These are phyloP conservation scores for Acanthochlamys bracteata DNA, from an alignment of 106 monocot genomes.

Conservation along the genomic window DNA sequence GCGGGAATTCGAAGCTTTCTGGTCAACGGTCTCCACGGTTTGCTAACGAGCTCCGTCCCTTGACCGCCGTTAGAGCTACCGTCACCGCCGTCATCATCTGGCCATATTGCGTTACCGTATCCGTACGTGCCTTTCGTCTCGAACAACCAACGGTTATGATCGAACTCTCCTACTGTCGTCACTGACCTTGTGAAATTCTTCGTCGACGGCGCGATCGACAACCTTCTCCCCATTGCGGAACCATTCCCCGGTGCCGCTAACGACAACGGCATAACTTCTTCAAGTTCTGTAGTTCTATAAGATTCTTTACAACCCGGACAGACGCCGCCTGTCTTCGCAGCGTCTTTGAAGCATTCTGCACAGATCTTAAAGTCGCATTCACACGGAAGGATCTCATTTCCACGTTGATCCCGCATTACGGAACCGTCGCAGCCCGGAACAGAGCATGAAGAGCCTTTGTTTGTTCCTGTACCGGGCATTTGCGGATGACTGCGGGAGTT, in stretches of 20 bases:
- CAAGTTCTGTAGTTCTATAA: slow-evolving; percentile 56
- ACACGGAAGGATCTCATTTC: slow-evolving; percentile 57
- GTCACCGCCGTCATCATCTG: slow-evolving; percentile 27
- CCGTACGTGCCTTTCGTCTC: slow-evolving; percentile 65
- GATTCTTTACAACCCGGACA: slow-evolving; percentile 94
- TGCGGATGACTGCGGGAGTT: no score
- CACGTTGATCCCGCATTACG: slow-evolving; percentile 52
- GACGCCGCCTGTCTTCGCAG: slow-evolving; percentile 34
- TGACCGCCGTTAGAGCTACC: slow-evolving; percentile 14
- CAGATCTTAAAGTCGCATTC: slow-evolving; percentile 91
- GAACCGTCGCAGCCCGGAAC: slow-evolving; percentile 67
- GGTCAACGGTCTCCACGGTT: slow-evolving; percentile 83
- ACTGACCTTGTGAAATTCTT: slow-evolving; percentile 10
- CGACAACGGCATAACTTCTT: slow-evolving; percentile 25
- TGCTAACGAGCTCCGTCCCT: slow-evolving; percentile 38
- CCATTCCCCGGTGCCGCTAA: slow-evolving; percentile 11
- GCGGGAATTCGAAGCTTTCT: slow-evolving; percentile 80
- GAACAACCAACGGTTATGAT: slow-evolving; percentile 37
- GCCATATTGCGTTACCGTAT: slow-evolving; percentile 88
- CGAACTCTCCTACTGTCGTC: slow-evolving; percentile 22
- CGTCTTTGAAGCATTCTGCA: slow-evolving; percentile 72
- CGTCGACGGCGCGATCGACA: slow-evolving; percentile 34
- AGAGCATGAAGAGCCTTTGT: slow-evolving; percentile 31
- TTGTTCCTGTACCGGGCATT: slow-evolving; percentile 5
- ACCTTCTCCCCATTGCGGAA: slow-evolving; percentile 17